phyloP scores from a whole-genome alignment of 805 yeast genomes.

The Ogataea degrootiae region DNA sequence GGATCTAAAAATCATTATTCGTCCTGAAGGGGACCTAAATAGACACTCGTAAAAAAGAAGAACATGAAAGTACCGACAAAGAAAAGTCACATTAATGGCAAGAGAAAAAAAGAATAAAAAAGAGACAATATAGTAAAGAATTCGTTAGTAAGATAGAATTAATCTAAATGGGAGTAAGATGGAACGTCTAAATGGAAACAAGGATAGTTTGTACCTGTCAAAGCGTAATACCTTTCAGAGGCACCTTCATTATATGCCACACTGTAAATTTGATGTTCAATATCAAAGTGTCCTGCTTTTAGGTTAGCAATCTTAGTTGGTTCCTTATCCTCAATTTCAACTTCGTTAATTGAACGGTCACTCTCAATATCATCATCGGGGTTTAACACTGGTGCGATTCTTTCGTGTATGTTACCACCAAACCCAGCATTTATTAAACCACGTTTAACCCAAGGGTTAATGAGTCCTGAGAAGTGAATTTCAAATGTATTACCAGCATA shows the following conservation, averaged over 20 bases:
- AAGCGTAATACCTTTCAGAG: slow-evolving; percentile 33
- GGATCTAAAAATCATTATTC: no score
- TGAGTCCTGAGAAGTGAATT: slow-evolving; percentile 81
- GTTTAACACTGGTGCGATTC: slow-evolving; percentile 1
- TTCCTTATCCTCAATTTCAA: slow-evolving; percentile 31
- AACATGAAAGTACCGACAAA: background rate
- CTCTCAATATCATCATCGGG: slow-evolving; percentile 6
- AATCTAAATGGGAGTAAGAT: slow-evolving; percentile 31
- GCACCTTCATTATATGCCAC: slow-evolving; percentile 12
- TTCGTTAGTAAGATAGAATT: background rate
- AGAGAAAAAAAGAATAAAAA: background rate
- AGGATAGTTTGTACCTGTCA: slow-evolving; percentile 62
- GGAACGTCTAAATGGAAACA: slow-evolving; percentile 80
- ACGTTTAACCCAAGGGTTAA: slow-evolving; percentile 83
- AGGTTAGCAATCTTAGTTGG: slow-evolving; percentile 6
- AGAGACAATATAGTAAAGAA: background rate
- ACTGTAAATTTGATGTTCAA: slow-evolving; percentile 16
- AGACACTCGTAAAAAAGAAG: background rate
- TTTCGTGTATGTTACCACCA: slow-evolving; percentile 37
- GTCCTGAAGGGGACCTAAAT: no score
- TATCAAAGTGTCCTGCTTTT: slow-evolving; percentile 7
- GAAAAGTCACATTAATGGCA: no score
- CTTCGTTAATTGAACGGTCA: slow-evolving; percentile 8
- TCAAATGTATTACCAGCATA: slow-evolving; percentile 84
- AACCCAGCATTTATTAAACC: slow-evolving; percentile 73